These are phyloP conservation scores for Aspergillus pseudotamarii DNA, from an alignment of 2,329 filamentous ascomycete genomes.

Conservation along the genomic window DNA sequence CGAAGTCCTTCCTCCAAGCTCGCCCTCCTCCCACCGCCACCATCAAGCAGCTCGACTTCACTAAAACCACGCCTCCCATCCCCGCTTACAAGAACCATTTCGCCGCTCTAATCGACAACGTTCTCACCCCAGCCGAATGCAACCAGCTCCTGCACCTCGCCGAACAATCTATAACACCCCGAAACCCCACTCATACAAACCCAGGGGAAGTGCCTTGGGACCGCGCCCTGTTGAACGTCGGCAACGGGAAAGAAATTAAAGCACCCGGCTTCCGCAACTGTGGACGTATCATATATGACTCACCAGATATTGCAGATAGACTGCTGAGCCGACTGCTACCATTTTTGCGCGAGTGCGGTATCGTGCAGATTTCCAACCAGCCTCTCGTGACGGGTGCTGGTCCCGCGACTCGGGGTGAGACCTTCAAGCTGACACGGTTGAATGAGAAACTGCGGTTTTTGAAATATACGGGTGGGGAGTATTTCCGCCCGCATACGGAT, in stretches of 20 bases:
- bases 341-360: constrained; percentile 52
- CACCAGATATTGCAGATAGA: constrained; percentile 62
- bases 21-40: background rate
- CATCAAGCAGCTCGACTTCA: constrained; percentile 14
- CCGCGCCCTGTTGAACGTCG: constrained; percentile 68
- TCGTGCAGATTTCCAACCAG: constrained; percentile 39
- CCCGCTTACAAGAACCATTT: constrained; percentile 16
- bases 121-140: constrained; percentile 14
- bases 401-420: constrained; percentile 41
- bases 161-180: constrained; percentile 40
- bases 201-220: constrained; percentile 56
- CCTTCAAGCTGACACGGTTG: constrained; percentile 45
- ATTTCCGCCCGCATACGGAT: constrained; percentile 73
- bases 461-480: constrained; percentile 70
- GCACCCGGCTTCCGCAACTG: constrained; percentile 65
- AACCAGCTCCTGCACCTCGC: constrained; percentile 54
- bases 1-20: background rate
- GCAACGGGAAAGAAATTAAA: constrained; percentile 61
- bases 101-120: constrained; percentile 15
- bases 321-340: constrained; percentile 62
- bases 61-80: constrained; percentile 14
- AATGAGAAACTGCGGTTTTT: constrained; percentile 77
- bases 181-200: no score
- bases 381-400: constrained; percentile 48
- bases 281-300: constrained; percentile 75